phyloP scores from a whole-genome alignment of 805 yeast species.

The Ogataea saltuana region DNA sequence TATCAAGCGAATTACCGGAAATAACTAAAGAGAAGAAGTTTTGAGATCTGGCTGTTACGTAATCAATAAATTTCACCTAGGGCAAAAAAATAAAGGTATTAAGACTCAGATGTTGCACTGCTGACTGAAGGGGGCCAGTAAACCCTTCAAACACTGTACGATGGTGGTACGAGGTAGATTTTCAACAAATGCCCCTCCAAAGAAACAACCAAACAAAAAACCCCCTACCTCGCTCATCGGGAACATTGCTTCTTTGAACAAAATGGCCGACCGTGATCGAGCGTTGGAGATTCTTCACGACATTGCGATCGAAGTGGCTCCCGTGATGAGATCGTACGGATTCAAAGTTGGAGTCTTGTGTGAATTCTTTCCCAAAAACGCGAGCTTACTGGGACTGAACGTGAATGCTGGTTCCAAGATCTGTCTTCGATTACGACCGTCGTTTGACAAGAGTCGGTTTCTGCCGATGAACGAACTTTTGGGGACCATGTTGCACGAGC shows the following conservation, averaged over 20 bases:
- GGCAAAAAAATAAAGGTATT: not conserved
- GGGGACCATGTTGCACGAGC: conserved; percentile 87
- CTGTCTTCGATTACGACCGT: conserved; percentile 66
- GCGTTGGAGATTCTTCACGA: conserved; percentile 65
- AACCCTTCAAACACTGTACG: no score
- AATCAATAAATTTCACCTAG: not conserved
- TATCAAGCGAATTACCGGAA: conserved; percentile 7
- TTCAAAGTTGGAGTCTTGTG: conserved; percentile 67
- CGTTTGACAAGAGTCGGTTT: conserved; percentile 52
- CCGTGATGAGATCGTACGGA: conserved; percentile 68
- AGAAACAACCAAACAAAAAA: conserved; percentile 20
- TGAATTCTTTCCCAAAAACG: conserved; percentile 79
- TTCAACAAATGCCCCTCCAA: conserved; percentile 9
- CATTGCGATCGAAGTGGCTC: conserved; percentile 70
- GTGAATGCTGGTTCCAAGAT: conserved; percentile 77
- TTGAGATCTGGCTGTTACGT: no score
- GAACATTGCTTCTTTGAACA: conserved; percentile 47
- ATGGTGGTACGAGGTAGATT: conserved; percentile 32
- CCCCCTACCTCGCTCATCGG: conserved; percentile 37
- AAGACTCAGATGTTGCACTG: no score
- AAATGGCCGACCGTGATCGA: conserved; percentile 43
- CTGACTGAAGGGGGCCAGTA: no score
- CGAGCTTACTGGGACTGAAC: conserved; percentile 72
- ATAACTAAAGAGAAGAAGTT: no score
- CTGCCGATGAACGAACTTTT: conserved; percentile 63